Conservation (phyloP, 768 basidiomycete genomes). For the Phylloporus arenicola region DNA sequence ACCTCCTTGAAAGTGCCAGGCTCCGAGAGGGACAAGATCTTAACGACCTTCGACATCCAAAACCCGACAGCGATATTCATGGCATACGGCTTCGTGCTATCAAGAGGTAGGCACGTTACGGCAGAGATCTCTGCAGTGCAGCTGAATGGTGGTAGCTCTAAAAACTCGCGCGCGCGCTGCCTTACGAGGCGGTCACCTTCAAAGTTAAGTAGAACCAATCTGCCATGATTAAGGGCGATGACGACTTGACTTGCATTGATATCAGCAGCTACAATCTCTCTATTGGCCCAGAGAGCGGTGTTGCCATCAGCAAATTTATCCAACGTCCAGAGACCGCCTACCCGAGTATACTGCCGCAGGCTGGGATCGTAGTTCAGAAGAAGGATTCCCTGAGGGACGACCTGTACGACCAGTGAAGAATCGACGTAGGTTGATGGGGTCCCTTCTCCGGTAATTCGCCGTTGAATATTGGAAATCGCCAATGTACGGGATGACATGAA, state of each 20-base stretch:
- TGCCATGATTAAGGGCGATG: slow-evolving; percentile 53
- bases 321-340: slow-evolving; percentile 38
- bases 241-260: slow-evolving; percentile 65
- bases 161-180: slow-evolving; percentile 21
- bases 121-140: slow-evolving; percentile 57
- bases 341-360: slow-evolving; percentile 37
- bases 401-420: slow-evolving; percentile 64
- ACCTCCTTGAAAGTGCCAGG: slow-evolving; percentile 16
- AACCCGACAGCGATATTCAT: slow-evolving; percentile 59
- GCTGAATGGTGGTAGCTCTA: slow-evolving; percentile 13
- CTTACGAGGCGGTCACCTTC: slow-evolving; percentile 35
- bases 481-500: slow-evolving; percentile 56
- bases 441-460: slow-evolving; percentile 15
- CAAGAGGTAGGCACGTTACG: slow-evolving; percentile 57
- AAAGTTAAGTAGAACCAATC: slow-evolving; percentile 47
- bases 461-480: slow-evolving; percentile 53
- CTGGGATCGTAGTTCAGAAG: slow-evolving; percentile 52
- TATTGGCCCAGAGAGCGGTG: slow-evolving; percentile 19
- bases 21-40: slow-evolving; percentile 43
- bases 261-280: slow-evolving; percentile 62
- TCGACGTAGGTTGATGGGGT: slow-evolving; percentile 32
- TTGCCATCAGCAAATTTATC: slow-evolving; percentile 24
- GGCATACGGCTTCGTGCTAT: slow-evolving; percentile 43
- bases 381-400: slow-evolving; percentile 52
- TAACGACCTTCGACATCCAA: slow-evolving; percentile 65